Percentiles rank a stretch among this genome's conserved stretches.
Evolutionary conservation across 2,329 filamentous ascomycete genomes (phyloP).

Genomic region (Paecilomyces fulvus): DNA sequence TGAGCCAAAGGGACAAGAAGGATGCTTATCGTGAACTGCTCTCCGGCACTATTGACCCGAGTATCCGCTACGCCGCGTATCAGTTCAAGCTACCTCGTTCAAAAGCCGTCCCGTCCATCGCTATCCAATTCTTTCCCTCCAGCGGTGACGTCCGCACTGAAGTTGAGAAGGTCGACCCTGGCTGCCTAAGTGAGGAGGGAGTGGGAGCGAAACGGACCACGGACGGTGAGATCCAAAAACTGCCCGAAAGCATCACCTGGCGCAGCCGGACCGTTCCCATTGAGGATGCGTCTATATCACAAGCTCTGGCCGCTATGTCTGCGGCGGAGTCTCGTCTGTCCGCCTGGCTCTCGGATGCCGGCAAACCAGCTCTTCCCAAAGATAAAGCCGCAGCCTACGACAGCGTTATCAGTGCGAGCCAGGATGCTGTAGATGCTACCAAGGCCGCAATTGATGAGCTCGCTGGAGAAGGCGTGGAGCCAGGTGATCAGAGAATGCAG

Average conservation of each 20-base stretch:
- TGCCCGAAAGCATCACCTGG: conserved; percentile 75
- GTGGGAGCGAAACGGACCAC: conserved; percentile 39
- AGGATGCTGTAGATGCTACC: conserved; percentile 88
- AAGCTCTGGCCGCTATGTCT: conserved; percentile 65
- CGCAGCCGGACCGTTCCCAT: conserved; percentile 76
- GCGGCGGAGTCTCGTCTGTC: conserved; percentile 46
- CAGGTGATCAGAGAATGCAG: conserved; percentile 81
- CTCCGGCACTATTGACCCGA: conserved; percentile 79
- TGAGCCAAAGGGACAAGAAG: conserved; percentile 56
- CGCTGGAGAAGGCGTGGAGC: conserved; percentile 69
- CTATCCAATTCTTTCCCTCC: conserved; percentile 66
- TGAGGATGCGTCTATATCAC: conserved; percentile 85
- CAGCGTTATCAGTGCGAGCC: conserved; percentile 77
- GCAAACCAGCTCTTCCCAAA: conserved; percentile 33
- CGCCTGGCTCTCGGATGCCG: conserved; percentile 36
- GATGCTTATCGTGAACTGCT: conserved; percentile 83
- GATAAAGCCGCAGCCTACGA: conserved; percentile 85
- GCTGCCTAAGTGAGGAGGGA: conserved; percentile 54
- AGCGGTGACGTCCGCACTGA: conserved; percentile 53
- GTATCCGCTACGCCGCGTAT: conserved; percentile 89
- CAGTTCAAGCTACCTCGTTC: conserved; percentile 82
- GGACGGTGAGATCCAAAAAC: conserved; percentile 38
- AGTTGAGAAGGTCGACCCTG: conserved; percentile 62
- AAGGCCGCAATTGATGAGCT: conserved; percentile 91
- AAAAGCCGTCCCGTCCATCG: conserved; percentile 68